Evolutionary conservation across 768 basidiomycete genomes (phyloP).

Genomic region (Fomitopsis pulvina): DNA sequence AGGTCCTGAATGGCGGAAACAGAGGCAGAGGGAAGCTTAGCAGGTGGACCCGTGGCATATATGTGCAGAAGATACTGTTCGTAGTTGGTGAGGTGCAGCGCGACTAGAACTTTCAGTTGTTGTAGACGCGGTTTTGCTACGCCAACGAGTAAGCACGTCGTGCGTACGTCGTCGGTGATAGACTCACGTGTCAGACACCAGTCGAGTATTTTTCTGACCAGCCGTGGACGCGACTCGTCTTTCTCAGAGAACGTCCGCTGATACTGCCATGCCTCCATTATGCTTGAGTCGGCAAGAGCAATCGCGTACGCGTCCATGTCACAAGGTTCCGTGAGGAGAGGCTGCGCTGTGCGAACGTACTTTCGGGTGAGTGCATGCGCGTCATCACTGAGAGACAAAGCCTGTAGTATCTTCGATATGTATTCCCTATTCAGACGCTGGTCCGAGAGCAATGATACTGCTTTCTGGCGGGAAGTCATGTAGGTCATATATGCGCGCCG

Average conservation of each 20-base stretch:
- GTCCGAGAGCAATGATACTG: constrained; percentile 69
- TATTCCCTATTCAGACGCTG: constrained; percentile 70
- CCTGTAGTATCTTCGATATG: constrained; percentile 70
- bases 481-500: too few species aligned
- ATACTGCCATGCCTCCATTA: constrained; percentile 72
- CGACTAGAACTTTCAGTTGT: constrained; percentile 55
- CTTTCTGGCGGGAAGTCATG: constrained; percentile 38
- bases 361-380: constrained; percentile 54
- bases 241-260: constrained; percentile 64
- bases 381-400: constrained; percentile 42
- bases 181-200: constrained; percentile 68
- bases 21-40: constrained; percentile 38
- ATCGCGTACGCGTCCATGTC: constrained; percentile 67
- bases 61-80: constrained; percentile 55
- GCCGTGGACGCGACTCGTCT: constrained; percentile 42
- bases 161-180: too few species aligned
- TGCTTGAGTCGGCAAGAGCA: constrained; percentile 57
- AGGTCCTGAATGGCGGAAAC: constrained; percentile 66
- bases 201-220: constrained; percentile 53
- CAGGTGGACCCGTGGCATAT: constrained; percentile 53
- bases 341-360: constrained; percentile 73
- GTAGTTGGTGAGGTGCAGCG: constrained; percentile 56
- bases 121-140: constrained; percentile 53
- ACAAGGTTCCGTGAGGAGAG: constrained; percentile 57
- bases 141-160: background rate